Conservation (phyloP, 1,284 basidiomycete genomes). For the Gomphus bonarii region DNA sequence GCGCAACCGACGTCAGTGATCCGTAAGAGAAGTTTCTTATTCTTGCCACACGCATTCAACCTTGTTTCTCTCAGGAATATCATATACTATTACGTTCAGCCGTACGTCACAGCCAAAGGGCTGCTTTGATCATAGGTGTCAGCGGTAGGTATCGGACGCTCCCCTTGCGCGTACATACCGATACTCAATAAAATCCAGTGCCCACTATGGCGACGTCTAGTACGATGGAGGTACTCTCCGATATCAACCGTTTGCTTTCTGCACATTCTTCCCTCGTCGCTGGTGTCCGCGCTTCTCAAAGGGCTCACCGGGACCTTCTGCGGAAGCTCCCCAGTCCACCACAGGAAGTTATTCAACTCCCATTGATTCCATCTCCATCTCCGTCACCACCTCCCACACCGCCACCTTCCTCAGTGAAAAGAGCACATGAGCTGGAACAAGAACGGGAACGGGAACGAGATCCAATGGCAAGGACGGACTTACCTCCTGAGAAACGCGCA, state of each 20-base stretch:
- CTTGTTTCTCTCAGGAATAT: not conserved
- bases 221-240: conserved; percentile 7
- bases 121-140: not conserved
- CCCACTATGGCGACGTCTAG: not conserved
- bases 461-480: conserved; percentile 33
- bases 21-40: not conserved
- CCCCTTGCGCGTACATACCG: not conserved
- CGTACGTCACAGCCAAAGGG: not conserved
- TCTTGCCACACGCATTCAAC: too few relatives aligned
- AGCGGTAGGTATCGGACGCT: not conserved
- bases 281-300: conserved; percentile 32
- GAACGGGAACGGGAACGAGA: not conserved
- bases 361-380: conserved; percentile 26
- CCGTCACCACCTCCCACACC: conserved; percentile 30
- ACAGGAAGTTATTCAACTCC: conserved; percentile 35
- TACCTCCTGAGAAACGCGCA: conserved; percentile 62
- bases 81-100: not conserved
- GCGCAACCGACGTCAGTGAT: not conserved
- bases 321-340: conserved; percentile 28
- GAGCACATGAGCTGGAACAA: not conserved
- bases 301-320: conserved; percentile 29
- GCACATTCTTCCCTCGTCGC: conserved; percentile 35
- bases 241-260: conserved; percentile 34
- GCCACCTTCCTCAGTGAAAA: conserved; percentile 24
- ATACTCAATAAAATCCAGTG: not conserved